Percentiles rank a stretch among this genome's conserved stretches.
Conservation (phyloP, 1,284 basidiomycete species). For the Ceratobasidium sp. region DNA sequence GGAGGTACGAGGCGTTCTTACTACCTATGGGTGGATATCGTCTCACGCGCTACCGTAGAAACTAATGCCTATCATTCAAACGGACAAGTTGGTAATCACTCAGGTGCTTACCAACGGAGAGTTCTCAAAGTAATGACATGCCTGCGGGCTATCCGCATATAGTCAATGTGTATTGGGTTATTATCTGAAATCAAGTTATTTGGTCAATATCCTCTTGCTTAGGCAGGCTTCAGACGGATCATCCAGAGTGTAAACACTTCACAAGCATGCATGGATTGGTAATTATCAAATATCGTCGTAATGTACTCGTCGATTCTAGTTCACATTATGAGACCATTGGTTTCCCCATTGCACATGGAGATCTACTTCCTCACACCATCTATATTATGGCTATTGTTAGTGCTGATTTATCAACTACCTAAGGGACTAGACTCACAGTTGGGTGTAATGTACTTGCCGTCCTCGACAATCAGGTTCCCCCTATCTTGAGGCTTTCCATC, state of each 20-base stretch:
- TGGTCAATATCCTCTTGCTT: too few relatives aligned
- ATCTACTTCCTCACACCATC: conserved; percentile 23
- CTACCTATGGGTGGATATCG: not conserved
- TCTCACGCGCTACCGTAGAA: conserved; percentile 11
- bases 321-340: too few relatives aligned
- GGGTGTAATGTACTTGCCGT: conserved; percentile 55
- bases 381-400: not conserved
- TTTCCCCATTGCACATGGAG: not conserved
- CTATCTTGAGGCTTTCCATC: conserved; percentile 70
- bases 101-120: conserved; percentile 33
- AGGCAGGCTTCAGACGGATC: too few relatives aligned
- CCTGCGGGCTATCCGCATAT: too few relatives aligned
- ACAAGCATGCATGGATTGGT: too few relatives aligned
- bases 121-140: conserved; percentile 35
- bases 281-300: too few relatives aligned
- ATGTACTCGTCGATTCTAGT: too few relatives aligned
- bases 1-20: conserved; percentile 9
- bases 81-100: conserved; percentile 35
- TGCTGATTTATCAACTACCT: not conserved
- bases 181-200: too few relatives aligned
- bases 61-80: conserved; percentile 33
- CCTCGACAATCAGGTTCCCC: conserved; percentile 80
- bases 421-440: conserved; percentile 44
- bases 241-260: too few relatives aligned
- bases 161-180: too few relatives aligned